These are phyloP conservation scores for Aureobasidium sp. DNA, from an alignment of 2,329 filamentous ascomycete genomes.

Conservation along the genomic window DNA sequence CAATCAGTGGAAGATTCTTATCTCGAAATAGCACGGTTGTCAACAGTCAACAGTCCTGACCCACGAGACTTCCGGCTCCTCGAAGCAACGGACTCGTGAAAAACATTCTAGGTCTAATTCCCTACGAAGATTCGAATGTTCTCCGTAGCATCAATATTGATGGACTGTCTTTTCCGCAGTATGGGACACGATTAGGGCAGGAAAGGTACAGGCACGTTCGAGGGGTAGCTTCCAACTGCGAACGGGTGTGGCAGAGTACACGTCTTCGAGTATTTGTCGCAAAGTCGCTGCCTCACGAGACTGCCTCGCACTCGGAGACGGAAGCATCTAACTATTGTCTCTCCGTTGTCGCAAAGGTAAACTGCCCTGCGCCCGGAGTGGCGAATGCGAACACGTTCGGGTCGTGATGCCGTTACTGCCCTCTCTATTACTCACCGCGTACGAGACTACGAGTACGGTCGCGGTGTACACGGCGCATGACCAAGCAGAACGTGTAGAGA, in stretches of 20 bases:
- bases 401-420: not conserved
- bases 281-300: constrained; percentile 1
- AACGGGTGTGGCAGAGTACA: not conserved
- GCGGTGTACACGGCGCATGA: not conserved
- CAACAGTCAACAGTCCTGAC: not conserved
- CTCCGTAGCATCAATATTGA: not conserved
- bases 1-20: constrained; percentile 1
- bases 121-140: not conserved
- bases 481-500: not conserved
- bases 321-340: not conserved
- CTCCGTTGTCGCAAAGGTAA: not conserved
- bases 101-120: not conserved
- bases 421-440: not conserved
- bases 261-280: not conserved
- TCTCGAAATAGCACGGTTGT: constrained; percentile 5
- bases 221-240: not conserved
- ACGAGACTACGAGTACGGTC: not conserved
- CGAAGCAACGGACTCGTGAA: not conserved
- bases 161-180: not conserved
- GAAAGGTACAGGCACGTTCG: not conserved
- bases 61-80: constrained; percentile 7
- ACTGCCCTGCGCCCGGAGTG: not conserved
- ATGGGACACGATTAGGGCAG: not conserved
- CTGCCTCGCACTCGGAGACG: not conserved
- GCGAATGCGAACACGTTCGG: not conserved